phyloP scores from a whole-genome alignment of 202 grass and related monocot genomes.

The Hordeum pubiflorum region DNA sequence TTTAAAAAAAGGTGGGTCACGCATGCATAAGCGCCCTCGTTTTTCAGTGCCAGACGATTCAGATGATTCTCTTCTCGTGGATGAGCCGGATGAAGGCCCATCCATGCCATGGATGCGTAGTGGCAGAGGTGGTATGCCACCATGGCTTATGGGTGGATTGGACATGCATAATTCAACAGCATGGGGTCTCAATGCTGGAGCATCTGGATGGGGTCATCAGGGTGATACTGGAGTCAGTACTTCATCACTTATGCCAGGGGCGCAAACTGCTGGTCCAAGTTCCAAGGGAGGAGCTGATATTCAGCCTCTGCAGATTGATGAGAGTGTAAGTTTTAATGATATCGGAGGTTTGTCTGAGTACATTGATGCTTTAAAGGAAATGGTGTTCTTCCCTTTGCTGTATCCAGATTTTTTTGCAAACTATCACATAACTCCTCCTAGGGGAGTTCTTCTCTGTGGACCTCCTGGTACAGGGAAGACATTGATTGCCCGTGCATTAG shows the following conservation, averaged over 20 bases:
- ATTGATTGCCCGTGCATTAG: constrained; percentile 94
- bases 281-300: constrained; percentile 99
- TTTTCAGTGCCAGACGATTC: constrained; percentile 88
- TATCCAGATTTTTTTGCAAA: constrained; percentile 99
- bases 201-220: constrained; percentile 95
- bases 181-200: constrained; percentile 91
- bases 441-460: constrained; percentile 96
- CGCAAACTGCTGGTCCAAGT: constrained; percentile 97
- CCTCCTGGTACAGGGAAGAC: constrained; percentile 97
- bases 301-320: constrained; percentile 90
- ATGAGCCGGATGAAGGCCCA: constrained; percentile 75
- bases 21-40: constrained; percentile 72
- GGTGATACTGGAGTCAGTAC: constrained; percentile 43
- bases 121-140: constrained; percentile 59
- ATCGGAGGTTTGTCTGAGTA: constrained; percentile 93
- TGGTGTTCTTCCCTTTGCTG: constrained; percentile 96
- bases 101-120: constrained; percentile 73
- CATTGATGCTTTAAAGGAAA: constrained; percentile 97
- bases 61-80: constrained; percentile 98
- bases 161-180: constrained; percentile 78
- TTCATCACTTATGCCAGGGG: constrained; percentile 52
- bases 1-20: constrained; percentile 85
- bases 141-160: constrained; percentile 78
- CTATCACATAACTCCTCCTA: constrained; percentile 95
- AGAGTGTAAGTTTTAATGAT: constrained; percentile 91